Evolutionary conservation across 2,329 filamentous ascomycete genomes (phyloP), one percentile per base, ranked within the genome.

Genomic region (Aspergillus fijiensis): DNA sequence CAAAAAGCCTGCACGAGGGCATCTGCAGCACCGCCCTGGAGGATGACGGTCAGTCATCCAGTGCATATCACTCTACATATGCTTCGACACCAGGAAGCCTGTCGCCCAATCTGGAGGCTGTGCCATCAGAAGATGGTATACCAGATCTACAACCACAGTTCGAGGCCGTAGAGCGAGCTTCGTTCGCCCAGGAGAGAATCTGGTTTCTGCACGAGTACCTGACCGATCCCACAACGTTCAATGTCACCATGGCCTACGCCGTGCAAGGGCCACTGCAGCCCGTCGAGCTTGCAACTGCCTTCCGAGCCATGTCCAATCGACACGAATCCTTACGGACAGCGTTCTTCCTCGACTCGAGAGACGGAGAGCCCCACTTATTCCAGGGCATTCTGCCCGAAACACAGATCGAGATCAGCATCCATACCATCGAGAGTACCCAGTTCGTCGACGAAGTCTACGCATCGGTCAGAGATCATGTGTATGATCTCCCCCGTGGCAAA

Each of bases 151-250:
- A 35, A 12, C 33, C 14, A 4, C 11, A 12, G 5, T 49, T 49
- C 23, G n/a, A 49, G n/a, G 48, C 48, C 23, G 21, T 49, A 21
- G 23, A 55, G 9, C 23, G 35, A 9, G 39, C 39, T 4, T 57
- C 55, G 2, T 57, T 29, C 23, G 19, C 14, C 11, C 55, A 57
- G 11, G 49, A 33, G 19, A 33, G 55, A 11, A 35, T 57, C 23
- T 51, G 55, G 55, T 57, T 57, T 5, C 16, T 57, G 35, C 31
- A 27, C 1, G 31, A 57, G 21, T 51, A 35, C 19, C 9, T 57
- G 5, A 21, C 39, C 12, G 33, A 51, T 27, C 35, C 49, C 25
- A 42, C 55, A 0, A 50, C 55, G 0, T 51, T 42, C 35, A 57
- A 57, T 21, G 31, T 57, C 11, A 39, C 21, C 9, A 35, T 19